Base-by-base conservation (phyloP, 495 filamentous ascomycete species). In the Margaritispora aquatica region DNA sequence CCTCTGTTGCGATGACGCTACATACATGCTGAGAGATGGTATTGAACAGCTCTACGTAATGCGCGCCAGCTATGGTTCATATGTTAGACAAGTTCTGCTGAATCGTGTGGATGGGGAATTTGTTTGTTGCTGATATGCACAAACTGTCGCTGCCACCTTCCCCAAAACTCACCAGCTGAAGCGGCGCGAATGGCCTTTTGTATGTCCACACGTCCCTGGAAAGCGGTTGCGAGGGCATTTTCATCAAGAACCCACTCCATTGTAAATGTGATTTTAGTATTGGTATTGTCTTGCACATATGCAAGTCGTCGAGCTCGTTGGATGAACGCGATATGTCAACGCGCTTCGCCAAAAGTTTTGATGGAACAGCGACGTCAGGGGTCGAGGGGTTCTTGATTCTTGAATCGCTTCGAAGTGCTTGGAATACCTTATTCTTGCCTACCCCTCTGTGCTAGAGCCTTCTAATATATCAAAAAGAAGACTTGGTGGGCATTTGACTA, bases 1-100 rank as follows among this genome's bases (percentile, higher is more conserved):
- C 71, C 4, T 65, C 64, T 13, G 55, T 55, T n/a, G 69, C 59
- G 5, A 74, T 60, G 23, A 73, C 70, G 13, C 73, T 71, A 70
- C 73, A 68, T 22, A 82, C 70, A 57, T 75, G 77, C 54, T 61
- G 66, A 26, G 77, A 75, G 58, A 83, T 82, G 19, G 79, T 65
- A 64, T 83, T 83, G 68, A 83, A 83, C 1, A 83, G 69, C 36
- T 68, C 64, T 29, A 80, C 26, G 34, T 56, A 60, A 58, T 70
- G 24, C 57, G 66, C 50, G 41, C 66, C 58, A 29, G 55, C 62
- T 63, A n/a, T 49, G 31, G 19, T 22, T 51, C n/a, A 23, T 20
- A n/a, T 29, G 27, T 66, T 48, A 63, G 57, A 17, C 24, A 7
- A 47, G 41, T 9, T 50, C 46, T n/a, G 26, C 8, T 22, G 36